Conservation (phyloP, 1,284 basidiomycete genomes). For the Pseudozyma sp. region DNA sequence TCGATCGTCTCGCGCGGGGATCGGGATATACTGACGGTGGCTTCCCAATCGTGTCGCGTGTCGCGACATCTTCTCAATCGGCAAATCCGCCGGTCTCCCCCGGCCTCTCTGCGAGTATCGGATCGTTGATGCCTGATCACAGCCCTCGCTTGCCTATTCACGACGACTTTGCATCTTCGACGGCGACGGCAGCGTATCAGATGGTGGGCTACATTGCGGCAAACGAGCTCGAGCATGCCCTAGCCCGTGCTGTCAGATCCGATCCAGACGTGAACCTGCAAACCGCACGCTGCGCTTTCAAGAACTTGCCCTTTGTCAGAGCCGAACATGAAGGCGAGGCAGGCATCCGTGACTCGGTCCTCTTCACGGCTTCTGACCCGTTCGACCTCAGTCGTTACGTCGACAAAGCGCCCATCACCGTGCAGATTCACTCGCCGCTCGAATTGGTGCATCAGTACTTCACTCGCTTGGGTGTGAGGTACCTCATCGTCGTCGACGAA, state of each 20-base stretch:
- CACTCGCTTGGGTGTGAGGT: conserved; percentile 55
- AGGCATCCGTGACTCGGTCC: conserved; percentile 42
- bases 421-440: conserved; percentile 83
- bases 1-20: conserved; percentile 49
- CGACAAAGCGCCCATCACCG: conserved; percentile 87
- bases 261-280: conserved; percentile 18
- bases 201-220: conserved; percentile 93
- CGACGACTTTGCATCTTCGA: not conserved
- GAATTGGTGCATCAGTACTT: conserved; percentile 83
- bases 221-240: conserved; percentile 90
- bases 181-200: conserved; percentile 69
- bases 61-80: not conserved
- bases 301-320: conserved; percentile 44
- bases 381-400: conserved; percentile 90
- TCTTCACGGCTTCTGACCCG: conserved; percentile 32
- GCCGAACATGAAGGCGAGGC: conserved; percentile 33
- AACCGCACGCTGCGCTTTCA: conserved; percentile 41
- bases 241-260: conserved; percentile 19
- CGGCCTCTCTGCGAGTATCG: conserved; percentile 22
- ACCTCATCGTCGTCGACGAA: conserved; percentile 78
- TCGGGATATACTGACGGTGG: conserved; percentile 77
- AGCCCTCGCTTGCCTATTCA: conserved; percentile 67
- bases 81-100: conserved; percentile 13
- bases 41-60: conserved; percentile 79
- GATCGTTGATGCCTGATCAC: conserved; percentile 25